phyloP scores from a whole-genome alignment of 495 filamentous ascomycete genomes.

The Penicillium steckii region DNA sequence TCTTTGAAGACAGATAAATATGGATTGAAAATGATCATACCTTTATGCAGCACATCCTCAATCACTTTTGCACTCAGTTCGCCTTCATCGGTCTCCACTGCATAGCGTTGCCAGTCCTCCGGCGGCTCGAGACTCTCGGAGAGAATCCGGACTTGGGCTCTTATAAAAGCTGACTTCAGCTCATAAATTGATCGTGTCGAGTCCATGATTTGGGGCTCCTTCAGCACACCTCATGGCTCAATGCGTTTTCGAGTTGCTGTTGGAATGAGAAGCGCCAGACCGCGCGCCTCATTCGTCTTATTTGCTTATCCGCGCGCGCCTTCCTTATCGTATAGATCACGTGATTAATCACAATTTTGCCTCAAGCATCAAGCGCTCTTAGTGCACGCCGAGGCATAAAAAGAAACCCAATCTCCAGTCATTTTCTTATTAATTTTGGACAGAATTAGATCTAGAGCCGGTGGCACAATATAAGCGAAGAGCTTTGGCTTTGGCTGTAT shows the following conservation, averaged over 20 bases:
- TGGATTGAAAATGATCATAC: conserved; percentile 20
- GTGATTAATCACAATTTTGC: too few species aligned
- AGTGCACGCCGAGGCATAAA: too few species aligned
- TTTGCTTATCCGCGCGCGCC: neutral
- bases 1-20: too few species aligned
- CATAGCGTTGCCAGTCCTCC: conserved; percentile 54
- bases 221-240: neutral
- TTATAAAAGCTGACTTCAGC: conserved; percentile 64
- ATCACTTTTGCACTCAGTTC: conserved; percentile 54
- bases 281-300: neutral
- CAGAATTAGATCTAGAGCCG: too few species aligned
- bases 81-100: conserved; percentile 41
- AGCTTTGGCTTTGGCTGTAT: too few species aligned
- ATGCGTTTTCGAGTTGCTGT: neutral
- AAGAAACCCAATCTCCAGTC: too few species aligned
- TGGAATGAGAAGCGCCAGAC: conserved; percentile 4
- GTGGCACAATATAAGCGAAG: too few species aligned
- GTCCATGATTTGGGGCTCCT: conserved; percentile 35
- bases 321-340: neutral
- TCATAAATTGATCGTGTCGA: conserved; percentile 53
- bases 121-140: conserved; percentile 55
- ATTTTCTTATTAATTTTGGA: too few species aligned
- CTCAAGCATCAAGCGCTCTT: too few species aligned
- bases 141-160: conserved; percentile 61
- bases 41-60: conserved; percentile 53